A percentile compares a stretch with the other conserved stretches of the same genome.
Conservation (phyloP, 179 eudicot genomes). For the Spinacia oleracea region DNA sequence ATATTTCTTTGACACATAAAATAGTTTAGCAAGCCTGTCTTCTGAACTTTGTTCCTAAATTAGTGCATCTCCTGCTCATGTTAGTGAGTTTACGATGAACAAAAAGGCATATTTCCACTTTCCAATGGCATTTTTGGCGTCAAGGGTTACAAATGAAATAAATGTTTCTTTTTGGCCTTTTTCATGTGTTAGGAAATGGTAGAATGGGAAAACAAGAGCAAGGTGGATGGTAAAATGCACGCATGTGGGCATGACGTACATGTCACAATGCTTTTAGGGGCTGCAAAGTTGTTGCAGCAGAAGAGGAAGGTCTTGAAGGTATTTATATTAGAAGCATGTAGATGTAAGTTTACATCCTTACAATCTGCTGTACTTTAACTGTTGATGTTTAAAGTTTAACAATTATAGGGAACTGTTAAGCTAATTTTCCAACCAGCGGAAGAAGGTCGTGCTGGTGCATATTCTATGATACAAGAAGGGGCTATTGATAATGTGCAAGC, state of each 20-base stretch:
- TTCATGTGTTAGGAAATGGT: constrained; percentile 40
- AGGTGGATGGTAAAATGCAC: constrained; percentile 62
- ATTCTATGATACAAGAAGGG: constrained; percentile 60
- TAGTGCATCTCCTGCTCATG: no score
- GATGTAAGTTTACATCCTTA: background rate
- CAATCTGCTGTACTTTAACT: background rate
- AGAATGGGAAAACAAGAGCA: constrained; percentile 62
- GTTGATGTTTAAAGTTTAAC: constrained; percentile 36
- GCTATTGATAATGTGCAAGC: constrained; percentile 48
- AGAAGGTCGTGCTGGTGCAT: constrained; percentile 74
- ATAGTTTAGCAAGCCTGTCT: no score
- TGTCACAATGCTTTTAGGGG: constrained; percentile 66
- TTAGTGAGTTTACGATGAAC: no score
- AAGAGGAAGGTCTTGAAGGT: constrained; percentile 41
- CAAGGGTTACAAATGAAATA: background rate
- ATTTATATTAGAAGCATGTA: background rate
- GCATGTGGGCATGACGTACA: constrained; percentile 76
- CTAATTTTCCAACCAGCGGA: constrained; percentile 77
- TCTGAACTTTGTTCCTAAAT: background rate
- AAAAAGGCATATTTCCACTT: background rate
- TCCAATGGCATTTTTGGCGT: background rate
- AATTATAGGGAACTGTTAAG: constrained; percentile 62
- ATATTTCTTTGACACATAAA: background rate
- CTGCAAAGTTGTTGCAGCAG: constrained; percentile 60
- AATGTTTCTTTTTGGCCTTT: background rate